Base-by-base conservation (phyloP, 306 rosid genomes). In the Abrus precatorius region DNA sequence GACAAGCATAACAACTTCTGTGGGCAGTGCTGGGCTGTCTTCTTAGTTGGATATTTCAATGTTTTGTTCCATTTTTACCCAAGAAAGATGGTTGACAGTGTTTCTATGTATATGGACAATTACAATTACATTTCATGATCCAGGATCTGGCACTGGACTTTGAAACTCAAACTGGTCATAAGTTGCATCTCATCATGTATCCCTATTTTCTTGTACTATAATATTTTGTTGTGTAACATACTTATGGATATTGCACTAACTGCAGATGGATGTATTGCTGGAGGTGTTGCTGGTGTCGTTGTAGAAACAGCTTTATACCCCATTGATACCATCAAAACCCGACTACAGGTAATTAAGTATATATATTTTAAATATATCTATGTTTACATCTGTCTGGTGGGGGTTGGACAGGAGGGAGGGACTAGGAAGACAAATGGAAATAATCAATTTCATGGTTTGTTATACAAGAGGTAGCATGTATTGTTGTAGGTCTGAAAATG, bases 291-390 rank as follows among this genome's bases (percentile, higher is more conserved):
- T 29, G 99, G 97, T 43, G 97, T 89, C 27, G 84, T 93, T 76
- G 99, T 95, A 67, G 99, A 95, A 86, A 84, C 99, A 70, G 93
- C 88, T 80, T 85, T 95, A 72, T 95, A 95, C 73, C 97, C 99
- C 66, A 95, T 95, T 76, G 99, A 93, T 86, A 95, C 99, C 56
- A 93, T 95, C 82, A 95, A 93, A 89, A 95, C 99, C 50, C 92
- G 99, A 79, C 87, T 95, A 40, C 99, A 95, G 97, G 99, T 91
- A 79, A 76, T 83, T 84, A 84, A 45, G 55, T 69, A 38, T 69
- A 73, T 48, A n/a, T 13, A 75, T 14, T 43, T 14, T 33, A 43
- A 14, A 12, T 28, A 12, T 38, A 0, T 27, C 20, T 72, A 45
- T 79, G 49, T 63, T 40, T 56, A 12, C 41, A 63, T 66, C 54